Percentiles rank a stretch among this genome's conserved stretches.
Evolutionary conservation across 306 rosid species (phyloP).

Genomic region (Trichosanthes cucumerina): DNA sequence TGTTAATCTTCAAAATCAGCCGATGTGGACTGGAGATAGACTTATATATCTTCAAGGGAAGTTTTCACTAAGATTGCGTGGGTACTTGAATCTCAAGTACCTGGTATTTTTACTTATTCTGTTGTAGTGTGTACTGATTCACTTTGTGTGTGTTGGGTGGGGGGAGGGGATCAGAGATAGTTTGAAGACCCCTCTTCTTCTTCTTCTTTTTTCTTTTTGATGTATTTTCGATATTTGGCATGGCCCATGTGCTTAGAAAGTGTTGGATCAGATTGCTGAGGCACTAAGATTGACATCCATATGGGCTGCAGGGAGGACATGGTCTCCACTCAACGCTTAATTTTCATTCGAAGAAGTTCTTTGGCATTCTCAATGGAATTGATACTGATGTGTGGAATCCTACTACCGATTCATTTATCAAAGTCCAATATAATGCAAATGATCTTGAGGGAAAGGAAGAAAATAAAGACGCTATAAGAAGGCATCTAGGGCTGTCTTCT

Average conservation of each 20-base stretch:
- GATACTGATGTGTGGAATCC: constrained; percentile 95
- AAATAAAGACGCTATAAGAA: constrained; percentile 79
- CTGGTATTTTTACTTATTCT: no score
- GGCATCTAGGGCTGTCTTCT: constrained; percentile 59
- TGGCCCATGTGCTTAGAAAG: neutral
- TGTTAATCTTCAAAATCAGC: no score
- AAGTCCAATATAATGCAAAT: constrained; percentile 67
- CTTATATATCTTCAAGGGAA: no score
- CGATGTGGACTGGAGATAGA: no score
- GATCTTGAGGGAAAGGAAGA: constrained; percentile 78
- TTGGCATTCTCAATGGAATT: constrained; percentile 88
- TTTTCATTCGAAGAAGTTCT: constrained; percentile 68
- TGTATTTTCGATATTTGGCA: neutral
- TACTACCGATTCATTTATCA: constrained; percentile 54
- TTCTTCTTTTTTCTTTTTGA: neutral
- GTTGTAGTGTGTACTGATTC: no score
- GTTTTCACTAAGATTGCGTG: no score
- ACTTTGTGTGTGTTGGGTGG: no score
- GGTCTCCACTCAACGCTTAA: constrained; percentile 86
- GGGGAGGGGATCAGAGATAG: neutral
- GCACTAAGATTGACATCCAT: neutral
- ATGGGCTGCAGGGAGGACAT: constrained; percentile 51
- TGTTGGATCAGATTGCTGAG: neutral
- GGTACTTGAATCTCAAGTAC: no score
- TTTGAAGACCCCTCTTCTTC: neutral